A percentile compares a stretch with the other conserved stretches of the same genome.
Conservation (phyloP, 2,329 filamentous ascomycete genomes). For the Colletotrichum incanum region DNA sequence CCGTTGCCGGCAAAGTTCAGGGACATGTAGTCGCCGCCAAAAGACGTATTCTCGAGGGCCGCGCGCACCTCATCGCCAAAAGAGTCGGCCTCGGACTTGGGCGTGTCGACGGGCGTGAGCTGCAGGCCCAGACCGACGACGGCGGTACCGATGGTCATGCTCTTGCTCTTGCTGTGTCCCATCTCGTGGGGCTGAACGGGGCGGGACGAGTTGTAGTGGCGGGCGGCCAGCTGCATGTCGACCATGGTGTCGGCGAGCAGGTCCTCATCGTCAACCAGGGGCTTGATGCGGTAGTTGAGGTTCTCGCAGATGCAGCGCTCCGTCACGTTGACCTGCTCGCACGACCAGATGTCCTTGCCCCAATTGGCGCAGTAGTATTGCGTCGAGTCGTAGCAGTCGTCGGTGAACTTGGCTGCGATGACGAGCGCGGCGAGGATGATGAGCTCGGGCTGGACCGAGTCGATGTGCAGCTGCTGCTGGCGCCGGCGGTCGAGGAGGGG, state of each 20-base stretch:
- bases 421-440: constrained; percentile 75
- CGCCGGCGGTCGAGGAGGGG: constrained; percentile 48
- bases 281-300: constrained; percentile 74
- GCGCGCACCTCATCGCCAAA: constrained; percentile 38
- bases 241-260: constrained; percentile 72
- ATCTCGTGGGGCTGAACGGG: constrained; percentile 33
- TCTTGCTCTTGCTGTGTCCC: constrained; percentile 53
- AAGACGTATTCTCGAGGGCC: constrained; percentile 27
- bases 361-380: constrained; percentile 68
- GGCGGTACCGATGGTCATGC: constrained; percentile 57
- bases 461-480: constrained; percentile 67
- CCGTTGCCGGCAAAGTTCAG: constrained; percentile 26
- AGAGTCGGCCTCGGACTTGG: constrained; percentile 37
- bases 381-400: constrained; percentile 71
- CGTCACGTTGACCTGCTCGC: constrained; percentile 74
- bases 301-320: constrained; percentile 77
- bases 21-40: constrained; percentile 39
- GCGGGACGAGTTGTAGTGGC: constrained; percentile 49
- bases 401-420: constrained; percentile 77
- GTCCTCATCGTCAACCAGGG: constrained; percentile 69
- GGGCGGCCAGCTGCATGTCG: constrained; percentile 75
- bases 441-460: constrained; percentile 73
- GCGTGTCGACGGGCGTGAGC: constrained; percentile 59
- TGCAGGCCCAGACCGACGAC: constrained; percentile 58
- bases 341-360: constrained; percentile 71